These are phyloP conservation scores for Fragilariopsis cylindrus DNA, from an alignment of 108 stramenopile species.

Conservation along the genomic window DNA sequence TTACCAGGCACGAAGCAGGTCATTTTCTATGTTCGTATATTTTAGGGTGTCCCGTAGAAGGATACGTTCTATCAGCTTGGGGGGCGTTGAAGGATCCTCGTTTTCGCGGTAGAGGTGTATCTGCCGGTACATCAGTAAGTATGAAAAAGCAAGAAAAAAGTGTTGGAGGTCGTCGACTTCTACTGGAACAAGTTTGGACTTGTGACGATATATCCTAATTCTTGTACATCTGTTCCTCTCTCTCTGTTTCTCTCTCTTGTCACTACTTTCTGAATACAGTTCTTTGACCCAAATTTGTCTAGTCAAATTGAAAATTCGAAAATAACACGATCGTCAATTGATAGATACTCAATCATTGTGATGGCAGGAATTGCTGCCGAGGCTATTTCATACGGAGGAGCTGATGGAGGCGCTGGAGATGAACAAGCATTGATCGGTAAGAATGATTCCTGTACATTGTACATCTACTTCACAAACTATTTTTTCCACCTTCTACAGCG, in stretches of 20 bases:
- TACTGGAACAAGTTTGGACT: no score
- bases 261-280: constrained; percentile 17
- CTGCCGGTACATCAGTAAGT: constrained; percentile 75
- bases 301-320: constrained; percentile 60
- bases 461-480: no score
- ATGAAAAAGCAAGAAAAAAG: not conserved
- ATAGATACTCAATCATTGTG: constrained; percentile 90
- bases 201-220: no score
- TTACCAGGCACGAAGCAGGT: constrained; percentile 90
- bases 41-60: constrained; percentile 93
- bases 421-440: constrained; percentile 80
- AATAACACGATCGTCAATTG: constrained; percentile 78
- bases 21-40: constrained; percentile 92
- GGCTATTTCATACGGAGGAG: constrained; percentile 73
- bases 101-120: constrained; percentile 66
- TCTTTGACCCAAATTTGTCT: constrained; percentile 82
- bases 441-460: not conserved
- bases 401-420: constrained; percentile 93
- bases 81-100: constrained; percentile 78
- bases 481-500: no score
- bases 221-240: no score
- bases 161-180: no score
- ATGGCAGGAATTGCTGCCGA: constrained; percentile 96
- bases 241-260: no score
- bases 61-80: constrained; percentile 79